Conservation (phyloP, 805 yeast species). For the Saturnispora bothae region DNA sequence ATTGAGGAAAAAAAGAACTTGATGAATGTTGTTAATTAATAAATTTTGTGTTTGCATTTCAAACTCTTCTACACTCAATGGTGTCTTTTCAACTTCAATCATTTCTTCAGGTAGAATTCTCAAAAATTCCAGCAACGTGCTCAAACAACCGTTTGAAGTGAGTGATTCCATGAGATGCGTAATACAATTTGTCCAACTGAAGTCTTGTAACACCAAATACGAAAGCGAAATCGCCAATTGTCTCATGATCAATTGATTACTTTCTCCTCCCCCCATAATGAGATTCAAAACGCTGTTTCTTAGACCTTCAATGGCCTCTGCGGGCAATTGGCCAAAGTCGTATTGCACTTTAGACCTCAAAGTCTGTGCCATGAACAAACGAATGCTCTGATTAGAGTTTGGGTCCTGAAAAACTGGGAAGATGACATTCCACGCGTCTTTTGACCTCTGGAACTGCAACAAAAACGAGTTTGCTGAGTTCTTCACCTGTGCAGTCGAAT, state of each 20-base stretch:
- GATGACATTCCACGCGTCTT: slow-evolving; percentile 68
- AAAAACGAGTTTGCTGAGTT: slow-evolving; percentile 44
- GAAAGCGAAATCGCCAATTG: slow-evolving; percentile 79
- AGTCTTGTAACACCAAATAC: slow-evolving; percentile 67
- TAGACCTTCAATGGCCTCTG: slow-evolving; percentile 43
- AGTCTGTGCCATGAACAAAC: slow-evolving; percentile 86
- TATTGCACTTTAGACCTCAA: slow-evolving; percentile 74
- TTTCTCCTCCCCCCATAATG: slow-evolving; percentile 3
- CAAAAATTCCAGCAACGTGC: slow-evolving; percentile 63
- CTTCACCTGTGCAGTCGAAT: slow-evolving; percentile 28
- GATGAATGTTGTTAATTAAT: slow-evolving; percentile 55
- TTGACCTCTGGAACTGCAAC: slow-evolving; percentile 74
- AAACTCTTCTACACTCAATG: slow-evolving; percentile 76
- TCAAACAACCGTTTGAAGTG: slow-evolving; percentile 30
- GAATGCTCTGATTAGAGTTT: slow-evolving; percentile 38
- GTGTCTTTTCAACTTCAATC: slow-evolving; percentile 62
- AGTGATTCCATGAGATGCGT: slow-evolving; percentile 50
- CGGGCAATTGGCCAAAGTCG: slow-evolving; percentile 72
- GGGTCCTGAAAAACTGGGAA: slow-evolving; percentile 40
- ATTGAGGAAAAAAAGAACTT: slow-evolving; percentile 54
- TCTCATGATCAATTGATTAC: slow-evolving; percentile 51
- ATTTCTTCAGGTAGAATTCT: slow-evolving; percentile 89
- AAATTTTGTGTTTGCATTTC: slow-evolving; percentile 50
- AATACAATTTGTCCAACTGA: slow-evolving; percentile 63
- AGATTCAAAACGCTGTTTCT: slow-evolving; percentile 57